phyloP scores from a whole-genome alignment of 352 stramenopile genomes.

The Globisporangium solare region DNA sequence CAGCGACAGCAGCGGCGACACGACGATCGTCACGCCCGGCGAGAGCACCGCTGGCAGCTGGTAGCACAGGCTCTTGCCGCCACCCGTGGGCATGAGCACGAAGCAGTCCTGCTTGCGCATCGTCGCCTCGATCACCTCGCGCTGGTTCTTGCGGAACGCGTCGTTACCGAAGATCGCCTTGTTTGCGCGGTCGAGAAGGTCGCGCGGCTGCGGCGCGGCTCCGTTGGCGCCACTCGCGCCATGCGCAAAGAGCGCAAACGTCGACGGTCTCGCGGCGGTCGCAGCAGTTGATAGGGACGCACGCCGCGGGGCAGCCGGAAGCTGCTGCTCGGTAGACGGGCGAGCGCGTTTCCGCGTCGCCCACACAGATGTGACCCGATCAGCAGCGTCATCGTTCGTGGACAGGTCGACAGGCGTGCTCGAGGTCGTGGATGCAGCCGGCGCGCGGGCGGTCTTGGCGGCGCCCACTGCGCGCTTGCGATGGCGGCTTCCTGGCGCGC shows the following conservation, averaged over 20 bases:
- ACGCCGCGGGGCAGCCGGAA: neutral
- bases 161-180: conserved; percentile 63
- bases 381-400: neutral
- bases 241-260: conserved; percentile 4
- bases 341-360: conserved; percentile 5
- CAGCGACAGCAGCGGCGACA: conserved; percentile 92
- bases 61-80: conserved; percentile 92
- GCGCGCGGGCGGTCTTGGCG: neutral
- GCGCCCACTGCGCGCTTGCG: neutral
- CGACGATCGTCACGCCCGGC: conserved; percentile 87
- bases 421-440: neutral
- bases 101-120: conserved; percentile 90
- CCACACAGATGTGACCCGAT: conserved; percentile 3
- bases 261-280: neutral
- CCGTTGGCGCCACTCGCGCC: neutral
- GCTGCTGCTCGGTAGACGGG: neutral
- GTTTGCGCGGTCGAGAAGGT: conserved; percentile 56
- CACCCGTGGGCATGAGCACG: conserved; percentile 93
- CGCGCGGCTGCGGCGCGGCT: conserved; percentile 4
- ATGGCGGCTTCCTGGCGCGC: conserved; percentile 13
- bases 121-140: conserved; percentile 89
- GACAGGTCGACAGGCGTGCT: neutral
- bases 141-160: conserved; percentile 90
- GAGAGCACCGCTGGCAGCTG: conserved; percentile 73
- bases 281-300: neutral